Evolutionary conservation across 352 stramenopile species (phyloP).

Genomic region (Globisporangium irregulare): DNA sequence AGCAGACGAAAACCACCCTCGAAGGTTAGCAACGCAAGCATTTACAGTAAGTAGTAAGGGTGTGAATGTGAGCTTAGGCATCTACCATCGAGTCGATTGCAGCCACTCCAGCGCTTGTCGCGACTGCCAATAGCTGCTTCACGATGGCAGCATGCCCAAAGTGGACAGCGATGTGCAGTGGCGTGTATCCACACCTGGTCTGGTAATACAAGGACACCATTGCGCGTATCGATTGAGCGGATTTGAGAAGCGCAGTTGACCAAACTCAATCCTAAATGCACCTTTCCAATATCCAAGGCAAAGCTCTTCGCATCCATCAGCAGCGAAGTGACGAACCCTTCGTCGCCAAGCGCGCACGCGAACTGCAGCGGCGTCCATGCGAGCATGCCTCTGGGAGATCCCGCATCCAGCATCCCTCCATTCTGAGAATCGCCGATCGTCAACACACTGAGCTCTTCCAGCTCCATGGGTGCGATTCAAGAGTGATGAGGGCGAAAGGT

Average conservation of each 20-base stretch:
- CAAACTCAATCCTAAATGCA: neutral
- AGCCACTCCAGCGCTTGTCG: conserved; percentile 16
- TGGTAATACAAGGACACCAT: conserved; percentile 11
- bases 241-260: neutral
- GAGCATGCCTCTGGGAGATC: conserved; percentile 49
- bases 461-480: conserved; percentile 18
- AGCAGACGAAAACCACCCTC: neutral
- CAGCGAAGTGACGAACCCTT: conserved; percentile 35
- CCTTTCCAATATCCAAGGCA: conserved; percentile 10
- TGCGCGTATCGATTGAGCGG: neutral
- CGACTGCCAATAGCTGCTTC: conserved; percentile 38
- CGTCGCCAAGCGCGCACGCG: conserved; percentile 67
- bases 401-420: conserved; percentile 40
- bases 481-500: conserved; percentile 10
- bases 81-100: conserved; percentile 17
- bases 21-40: neutral
- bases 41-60: neutral
- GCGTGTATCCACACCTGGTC: conserved; percentile 61
- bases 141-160: conserved; percentile 55
- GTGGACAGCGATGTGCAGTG: conserved; percentile 65
- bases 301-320: conserved; percentile 21
- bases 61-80: neutral
- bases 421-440: conserved; percentile 17
- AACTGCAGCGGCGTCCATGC: conserved; percentile 77
- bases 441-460: conserved; percentile 41